Conservation (phyloP, 805 yeast species). For the Metschnikowia aberdeeniae region DNA sequence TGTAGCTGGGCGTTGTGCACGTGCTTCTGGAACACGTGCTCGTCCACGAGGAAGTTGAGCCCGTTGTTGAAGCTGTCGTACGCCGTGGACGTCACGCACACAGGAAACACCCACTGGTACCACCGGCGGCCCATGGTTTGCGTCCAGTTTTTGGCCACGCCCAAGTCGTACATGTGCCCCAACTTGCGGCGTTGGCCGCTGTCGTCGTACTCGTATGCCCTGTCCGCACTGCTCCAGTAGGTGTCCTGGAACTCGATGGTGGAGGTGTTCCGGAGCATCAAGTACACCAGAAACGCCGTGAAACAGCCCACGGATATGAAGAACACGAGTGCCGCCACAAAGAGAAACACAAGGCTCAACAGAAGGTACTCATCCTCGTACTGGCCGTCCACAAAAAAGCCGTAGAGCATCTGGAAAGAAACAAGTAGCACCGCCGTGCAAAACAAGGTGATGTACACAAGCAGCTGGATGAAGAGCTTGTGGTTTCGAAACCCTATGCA, state of each 20-base stretch:
- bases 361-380: constrained; percentile 44
- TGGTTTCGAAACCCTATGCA: constrained; percentile 84
- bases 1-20: constrained; percentile 42
- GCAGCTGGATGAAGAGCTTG: constrained; percentile 72
- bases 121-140: constrained; percentile 68
- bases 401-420: constrained; percentile 41
- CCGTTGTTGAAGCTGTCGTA: constrained; percentile 38
- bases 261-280: constrained; percentile 62
- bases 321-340: constrained; percentile 57
- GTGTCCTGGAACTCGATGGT: constrained; percentile 74
- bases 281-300: constrained; percentile 52
- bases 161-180: constrained; percentile 77
- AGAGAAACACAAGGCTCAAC: constrained; percentile 56
- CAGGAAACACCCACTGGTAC: constrained; percentile 72
- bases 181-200: constrained; percentile 38
- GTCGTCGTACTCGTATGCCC: constrained; percentile 33
- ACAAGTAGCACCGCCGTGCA: constrained; percentile 38
- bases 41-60: constrained; percentile 47
- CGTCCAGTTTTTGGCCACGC: constrained; percentile 57
- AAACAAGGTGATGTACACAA: constrained; percentile 51
- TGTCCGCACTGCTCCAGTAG: constrained; percentile 43
- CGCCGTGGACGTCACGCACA: constrained; percentile 18
- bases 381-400: constrained; percentile 42
- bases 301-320: constrained; percentile 44
- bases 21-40: constrained; percentile 38